Evolutionary conservation across 768 basidiomycete genomes (phyloP), one percentile per base, ranked within the genome.

Genomic region (Tephrocybe sp.): DNA sequence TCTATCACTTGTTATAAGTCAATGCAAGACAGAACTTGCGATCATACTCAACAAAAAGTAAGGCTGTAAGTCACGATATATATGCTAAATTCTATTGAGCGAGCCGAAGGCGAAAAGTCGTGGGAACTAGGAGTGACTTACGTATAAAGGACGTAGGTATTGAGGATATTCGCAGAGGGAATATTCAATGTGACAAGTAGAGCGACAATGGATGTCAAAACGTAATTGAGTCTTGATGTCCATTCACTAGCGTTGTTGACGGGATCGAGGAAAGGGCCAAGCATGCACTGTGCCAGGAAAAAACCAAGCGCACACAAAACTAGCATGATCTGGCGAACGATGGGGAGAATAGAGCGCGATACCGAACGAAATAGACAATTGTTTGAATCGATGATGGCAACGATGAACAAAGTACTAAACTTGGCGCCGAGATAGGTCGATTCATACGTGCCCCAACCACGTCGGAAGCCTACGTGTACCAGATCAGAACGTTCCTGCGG

Each of bases 181-280:
- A 85, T 68, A 59, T 82, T 66, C 45, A 86, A 65, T 16, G 80
- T 80, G 42, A 85, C 78, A n/a, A 73, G 68, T 17, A 91, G 72
- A 3, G 88, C 84, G 31, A 86, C 74, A 17, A 74, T 63, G 26
- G 87, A 76, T 9, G 87, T 86, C 23, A 76, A 60, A 36, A 89
- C 73, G 64, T 88, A 92, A 63, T 85, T 85, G 39, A 85, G 63
- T 44, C 89, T 67, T 39, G 85, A 87, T 10, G 77, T 76, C 80
- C 83, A 87, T 73, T 89, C 87, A 63, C 81, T 84, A 1, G 85
- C 84, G 65, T 89, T 89, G 63, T 80, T 80, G 51, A 84, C 76
- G 16, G 85, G 85, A 59, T 88, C 80, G 51, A 83, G 59, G 62
- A 89, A 89, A 5, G 87, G 85, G 1, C 74, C 73, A 46, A 80